Conservation (phyloP, 305 asterid genomes). For the Monarda citriodora region DNA sequence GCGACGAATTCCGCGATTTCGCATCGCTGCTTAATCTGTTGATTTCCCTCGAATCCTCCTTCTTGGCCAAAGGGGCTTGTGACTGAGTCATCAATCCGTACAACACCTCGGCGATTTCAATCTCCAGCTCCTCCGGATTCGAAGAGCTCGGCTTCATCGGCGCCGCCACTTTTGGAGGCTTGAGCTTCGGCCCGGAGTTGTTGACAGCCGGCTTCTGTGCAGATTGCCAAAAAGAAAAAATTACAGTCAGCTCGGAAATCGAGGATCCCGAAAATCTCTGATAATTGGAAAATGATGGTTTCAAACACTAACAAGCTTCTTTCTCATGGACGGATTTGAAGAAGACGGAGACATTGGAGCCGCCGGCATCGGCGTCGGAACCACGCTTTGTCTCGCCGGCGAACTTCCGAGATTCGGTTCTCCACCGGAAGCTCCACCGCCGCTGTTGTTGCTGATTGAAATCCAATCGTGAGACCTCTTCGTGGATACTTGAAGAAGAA, state of each 20-base stretch:
- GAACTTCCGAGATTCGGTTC: constrained; percentile 66
- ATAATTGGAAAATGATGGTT: not conserved
- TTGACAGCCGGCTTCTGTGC: constrained; percentile 68
- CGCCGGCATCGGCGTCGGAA: constrained; percentile 44
- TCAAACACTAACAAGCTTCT: constrained; percentile 73
- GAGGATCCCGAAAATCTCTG: not conserved
- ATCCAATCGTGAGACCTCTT: constrained; percentile 97
- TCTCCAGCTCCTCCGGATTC: constrained; percentile 90
- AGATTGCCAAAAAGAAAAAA: constrained; percentile 5
- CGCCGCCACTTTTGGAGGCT: constrained; percentile 59
- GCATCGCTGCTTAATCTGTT: constrained; percentile 55
- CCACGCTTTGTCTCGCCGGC: constrained; percentile 58
- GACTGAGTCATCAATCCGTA: constrained; percentile 89
- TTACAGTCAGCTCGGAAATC: not conserved
- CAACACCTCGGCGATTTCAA: constrained; percentile 94
- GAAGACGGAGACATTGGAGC: constrained; percentile 90
- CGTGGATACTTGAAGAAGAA: constrained; percentile 51
- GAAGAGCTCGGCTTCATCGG: constrained; percentile 46
- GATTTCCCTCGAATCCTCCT: constrained; percentile 71
- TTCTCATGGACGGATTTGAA: constrained; percentile 70
- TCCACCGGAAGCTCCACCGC: constrained; percentile 48
- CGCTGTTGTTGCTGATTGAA: constrained; percentile 51
- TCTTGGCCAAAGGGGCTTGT: constrained; percentile 72
- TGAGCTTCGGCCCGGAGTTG: constrained; percentile 54
- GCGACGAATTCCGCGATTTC: constrained; percentile 71